phyloP scores from a whole-genome alignment of 257 asterid species.

The Haberlea rhodopensis region DNA sequence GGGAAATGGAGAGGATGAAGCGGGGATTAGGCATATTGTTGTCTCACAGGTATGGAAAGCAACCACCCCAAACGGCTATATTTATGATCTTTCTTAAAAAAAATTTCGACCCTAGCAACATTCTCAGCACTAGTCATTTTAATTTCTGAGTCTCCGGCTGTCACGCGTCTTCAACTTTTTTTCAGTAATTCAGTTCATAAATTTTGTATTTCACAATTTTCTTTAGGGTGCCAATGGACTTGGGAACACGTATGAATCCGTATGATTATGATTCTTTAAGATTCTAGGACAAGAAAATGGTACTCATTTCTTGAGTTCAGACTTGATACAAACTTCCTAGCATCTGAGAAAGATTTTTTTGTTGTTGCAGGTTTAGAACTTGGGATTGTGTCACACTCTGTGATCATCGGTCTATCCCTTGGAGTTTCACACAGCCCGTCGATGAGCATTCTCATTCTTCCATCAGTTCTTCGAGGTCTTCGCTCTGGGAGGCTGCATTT shows the following conservation, averaged over 20 bases:
- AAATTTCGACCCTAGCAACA: neutral
- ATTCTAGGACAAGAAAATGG: neutral
- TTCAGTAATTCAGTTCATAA: neutral
- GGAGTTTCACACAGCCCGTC: constrained; percentile 89
- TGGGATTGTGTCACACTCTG: constrained; percentile 91
- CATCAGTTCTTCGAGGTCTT: constrained; percentile 95
- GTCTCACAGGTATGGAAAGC: constrained; percentile 77
- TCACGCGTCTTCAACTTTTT: no score
- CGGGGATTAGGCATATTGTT: constrained; percentile 61
- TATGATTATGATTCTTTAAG: neutral
- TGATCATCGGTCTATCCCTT: constrained; percentile 83
- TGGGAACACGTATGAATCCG: neutral
- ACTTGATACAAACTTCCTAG: neutral
- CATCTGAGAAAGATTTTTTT: neutral
- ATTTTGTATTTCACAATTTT: neutral
- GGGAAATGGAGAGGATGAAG: constrained; percentile 56
- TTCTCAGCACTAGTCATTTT: neutral
- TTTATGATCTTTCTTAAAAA: neutral
- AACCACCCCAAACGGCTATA: neutral
- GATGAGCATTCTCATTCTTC: constrained; percentile 78
- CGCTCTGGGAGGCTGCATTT: constrained; percentile 94
- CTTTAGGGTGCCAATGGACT: no score
- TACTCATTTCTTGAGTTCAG: neutral
- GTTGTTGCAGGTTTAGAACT: constrained; percentile 71
- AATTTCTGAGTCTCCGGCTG: neutral